Evolutionary conservation across 108 stramenopile species (phyloP), one percentile per base, ranked within the genome.

Genomic region (Nitzschia palea): DNA sequence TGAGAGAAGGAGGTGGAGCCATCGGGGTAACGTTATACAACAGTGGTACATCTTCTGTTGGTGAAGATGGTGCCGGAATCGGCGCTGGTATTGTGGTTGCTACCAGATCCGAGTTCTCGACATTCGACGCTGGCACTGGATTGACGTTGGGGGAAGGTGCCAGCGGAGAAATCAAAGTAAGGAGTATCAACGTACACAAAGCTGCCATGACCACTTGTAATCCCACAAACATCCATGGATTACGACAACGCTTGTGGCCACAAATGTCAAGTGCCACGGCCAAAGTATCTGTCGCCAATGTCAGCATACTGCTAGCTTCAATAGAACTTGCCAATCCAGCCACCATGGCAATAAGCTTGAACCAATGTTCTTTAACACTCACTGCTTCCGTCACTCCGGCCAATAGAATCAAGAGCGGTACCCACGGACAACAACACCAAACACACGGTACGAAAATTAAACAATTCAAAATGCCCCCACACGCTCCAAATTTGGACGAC

Each of bases 351-450:
- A 68, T 58, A 2, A 68, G 43, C 45, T 44, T 4, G 8, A 45
- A 58, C 67, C 67, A 68, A 3, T 44, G 55, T 48, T 68, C 67
- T 29, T 68, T 68, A 25, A 68, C 67, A 6, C 30, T 22, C n/a
- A 68, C 1, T 15, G 52, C 20, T 31, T 44, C 55, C 2, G 55
- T 45, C 34, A 58, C 47, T 31, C 67, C 67, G 1, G 67, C 55
- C 55, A 68, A 34, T 32, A 68, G 36, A 2, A 47, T 51, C 17
- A 68, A 12, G 1, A 68, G 42, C 22, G 67, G 67, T 47, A 68
- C 26, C 67, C 67, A 68, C 35, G 67, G 67, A 68, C 67, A 68
- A 27, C 67, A 68, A 33, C 55, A 68, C 67, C 67, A 68, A 27
- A 51, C 30, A 32, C 67, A 68, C 5, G 67, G 67, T 17, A 56